These are phyloP conservation scores for Candida loeiensis DNA, from an alignment of 805 yeast species.

Conservation along the genomic window DNA sequence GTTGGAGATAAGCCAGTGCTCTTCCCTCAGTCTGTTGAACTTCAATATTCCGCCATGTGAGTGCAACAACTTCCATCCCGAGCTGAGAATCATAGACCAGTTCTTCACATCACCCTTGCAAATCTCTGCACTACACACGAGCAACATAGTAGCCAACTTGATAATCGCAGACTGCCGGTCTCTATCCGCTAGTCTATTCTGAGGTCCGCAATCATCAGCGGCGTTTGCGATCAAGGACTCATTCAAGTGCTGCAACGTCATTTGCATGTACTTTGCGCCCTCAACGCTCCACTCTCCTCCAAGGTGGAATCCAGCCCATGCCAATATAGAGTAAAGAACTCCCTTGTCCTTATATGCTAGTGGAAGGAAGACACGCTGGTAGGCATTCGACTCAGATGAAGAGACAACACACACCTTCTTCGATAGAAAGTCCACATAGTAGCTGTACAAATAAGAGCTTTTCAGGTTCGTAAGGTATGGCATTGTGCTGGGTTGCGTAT, in stretches of 20 bases:
- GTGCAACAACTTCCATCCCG: slow-evolving; percentile 62
- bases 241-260: slow-evolving; percentile 44
- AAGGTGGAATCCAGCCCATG: slow-evolving; percentile 55
- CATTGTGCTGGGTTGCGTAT: slow-evolving; percentile 14
- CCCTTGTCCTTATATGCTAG: slow-evolving; percentile 51
- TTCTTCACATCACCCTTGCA: slow-evolving; percentile 77
- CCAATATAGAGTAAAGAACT: slow-evolving; percentile 49
- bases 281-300: slow-evolving; percentile 44
- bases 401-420: slow-evolving; percentile 48
- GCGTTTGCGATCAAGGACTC: slow-evolving; percentile 23
- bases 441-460: slow-evolving; percentile 41
- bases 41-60: slow-evolving; percentile 61
- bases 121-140: slow-evolving; percentile 76
- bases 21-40: slow-evolving; percentile 50
- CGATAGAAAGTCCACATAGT: slow-evolving; percentile 46
- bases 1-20: slow-evolving; percentile 70
- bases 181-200: slow-evolving; percentile 1
- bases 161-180: slow-evolving; percentile 35
- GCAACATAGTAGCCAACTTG: slow-evolving; percentile 61
- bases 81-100: slow-evolving; percentile 65
- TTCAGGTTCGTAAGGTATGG: slow-evolving; percentile 15
- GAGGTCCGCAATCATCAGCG: slow-evolving; percentile 6
- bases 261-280: slow-evolving; percentile 46
- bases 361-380: slow-evolving; percentile 51
- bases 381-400: slow-evolving; percentile 43